Evolutionary conservation across 1,284 basidiomycete genomes (phyloP).

Genomic region (Cerrena zonata): DNA sequence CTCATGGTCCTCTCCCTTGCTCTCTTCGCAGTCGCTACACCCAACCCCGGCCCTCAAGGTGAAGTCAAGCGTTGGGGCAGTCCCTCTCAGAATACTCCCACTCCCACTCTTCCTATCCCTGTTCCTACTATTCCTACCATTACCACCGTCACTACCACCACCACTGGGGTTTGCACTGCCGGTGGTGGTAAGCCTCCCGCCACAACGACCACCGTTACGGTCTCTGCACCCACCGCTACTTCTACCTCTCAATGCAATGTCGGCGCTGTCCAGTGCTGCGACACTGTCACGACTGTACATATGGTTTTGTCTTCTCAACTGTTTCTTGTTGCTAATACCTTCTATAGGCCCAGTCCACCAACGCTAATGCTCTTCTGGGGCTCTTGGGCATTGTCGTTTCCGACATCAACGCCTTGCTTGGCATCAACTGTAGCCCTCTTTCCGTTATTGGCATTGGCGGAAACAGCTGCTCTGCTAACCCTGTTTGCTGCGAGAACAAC

Average conservation of each 20-base stretch:
- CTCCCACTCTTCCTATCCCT: no score
- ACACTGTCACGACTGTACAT: not conserved
- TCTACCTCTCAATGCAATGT: slow-evolving; percentile 7
- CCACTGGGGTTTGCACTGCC: not conserved
- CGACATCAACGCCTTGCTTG: slow-evolving; percentile 13
- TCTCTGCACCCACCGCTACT: not conserved
- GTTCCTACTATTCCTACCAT: no score
- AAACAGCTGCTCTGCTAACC: not conserved
- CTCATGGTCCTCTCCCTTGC: not conserved
- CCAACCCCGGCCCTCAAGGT: not conserved
- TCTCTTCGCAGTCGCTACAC: slow-evolving; percentile 9
- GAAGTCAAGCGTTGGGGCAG: not conserved
- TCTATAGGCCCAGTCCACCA: not conserved
- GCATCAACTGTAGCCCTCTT: slow-evolving; percentile 14
- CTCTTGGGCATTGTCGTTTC: slow-evolving; percentile 11
- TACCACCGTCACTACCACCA: no score
- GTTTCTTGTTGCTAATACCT: not conserved
- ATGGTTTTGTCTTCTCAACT: not conserved
- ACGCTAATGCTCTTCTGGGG: not conserved
- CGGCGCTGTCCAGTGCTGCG: slow-evolving; percentile 9
- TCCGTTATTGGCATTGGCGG: slow-evolving; percentile 8
- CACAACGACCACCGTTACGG: slow-evolving; percentile 4
- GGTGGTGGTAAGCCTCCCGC: no score
- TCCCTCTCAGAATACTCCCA: not conserved
- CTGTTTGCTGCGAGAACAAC: slow-evolving; percentile 7